These are phyloP conservation scores for Diplocarpon mali DNA, from an alignment of 2,329 filamentous ascomycete species.

Conservation along the genomic window DNA sequence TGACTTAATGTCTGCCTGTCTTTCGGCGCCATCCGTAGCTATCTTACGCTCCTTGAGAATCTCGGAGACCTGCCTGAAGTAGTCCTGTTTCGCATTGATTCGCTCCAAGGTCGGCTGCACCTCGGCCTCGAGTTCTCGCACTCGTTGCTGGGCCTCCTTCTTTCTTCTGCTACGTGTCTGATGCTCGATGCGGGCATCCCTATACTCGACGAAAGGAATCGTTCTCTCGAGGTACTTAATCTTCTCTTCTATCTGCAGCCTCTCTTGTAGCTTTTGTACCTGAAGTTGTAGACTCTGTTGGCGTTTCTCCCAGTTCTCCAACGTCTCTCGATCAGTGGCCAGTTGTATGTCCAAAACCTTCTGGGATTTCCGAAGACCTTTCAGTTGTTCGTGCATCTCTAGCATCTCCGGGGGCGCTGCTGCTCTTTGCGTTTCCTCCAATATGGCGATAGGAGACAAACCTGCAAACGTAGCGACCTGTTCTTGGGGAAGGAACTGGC, in stretches of 20 bases:
- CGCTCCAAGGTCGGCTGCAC: constrained; percentile 58
- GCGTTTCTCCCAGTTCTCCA: constrained; percentile 58
- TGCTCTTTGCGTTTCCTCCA: constrained; percentile 79
- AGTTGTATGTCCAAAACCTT: constrained; percentile 50
- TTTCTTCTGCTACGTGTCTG: constrained; percentile 43
- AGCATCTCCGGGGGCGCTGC: constrained; percentile 76
- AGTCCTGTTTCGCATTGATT: constrained; percentile 59
- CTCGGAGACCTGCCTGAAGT: constrained; percentile 45
- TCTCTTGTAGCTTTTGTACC: constrained; percentile 71
- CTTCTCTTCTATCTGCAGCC: constrained; percentile 54
- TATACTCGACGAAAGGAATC: constrained; percentile 55
- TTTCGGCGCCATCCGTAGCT: constrained; percentile 43
- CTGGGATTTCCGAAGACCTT: constrained; percentile 56
- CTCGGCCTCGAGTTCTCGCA: constrained; percentile 47
- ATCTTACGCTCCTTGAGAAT: constrained; percentile 44
- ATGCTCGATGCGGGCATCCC: constrained; percentile 38
- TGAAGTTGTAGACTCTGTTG: constrained; percentile 67
- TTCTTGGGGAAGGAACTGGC: constrained; percentile 93
- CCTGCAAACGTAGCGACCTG: constrained; percentile 89
- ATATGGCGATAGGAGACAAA: constrained; percentile 67
- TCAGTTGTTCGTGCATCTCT: constrained; percentile 65
- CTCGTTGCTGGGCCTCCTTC: constrained; percentile 42
- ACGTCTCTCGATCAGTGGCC: constrained; percentile 46
- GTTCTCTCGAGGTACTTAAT: constrained; percentile 55
- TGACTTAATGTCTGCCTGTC: constrained; percentile 35